These are phyloP conservation scores for Brassica carinata DNA, from an alignment of 345 rosid species.

Conservation along the genomic window DNA sequence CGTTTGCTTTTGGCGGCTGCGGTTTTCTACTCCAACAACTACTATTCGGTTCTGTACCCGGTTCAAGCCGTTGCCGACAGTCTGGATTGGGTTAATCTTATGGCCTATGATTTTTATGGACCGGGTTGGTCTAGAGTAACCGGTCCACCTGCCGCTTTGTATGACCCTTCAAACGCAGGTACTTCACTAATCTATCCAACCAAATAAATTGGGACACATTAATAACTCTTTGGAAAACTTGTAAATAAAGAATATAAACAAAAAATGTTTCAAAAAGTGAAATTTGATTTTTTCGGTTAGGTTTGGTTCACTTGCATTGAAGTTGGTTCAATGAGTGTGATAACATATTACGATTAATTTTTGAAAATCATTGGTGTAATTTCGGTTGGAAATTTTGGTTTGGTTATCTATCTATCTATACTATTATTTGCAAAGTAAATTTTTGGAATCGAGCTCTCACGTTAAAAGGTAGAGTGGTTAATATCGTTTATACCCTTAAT, in stretches of 20 bases:
- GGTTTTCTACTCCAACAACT: slow-evolving; percentile 35
- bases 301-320: background rate
- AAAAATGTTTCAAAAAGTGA: background rate
- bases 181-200: background rate
- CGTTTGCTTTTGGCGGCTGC: slow-evolving; percentile 59
- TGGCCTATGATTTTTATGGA: slow-evolving; percentile 67
- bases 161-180: slow-evolving; percentile 49
- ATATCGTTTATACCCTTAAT: too few relatives aligned
- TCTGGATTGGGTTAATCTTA: slow-evolving; percentile 67
- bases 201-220: background rate
- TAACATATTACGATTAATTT: background rate
- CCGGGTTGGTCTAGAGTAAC: slow-evolving; percentile 51
- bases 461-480: too few relatives aligned
- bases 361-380: background rate
- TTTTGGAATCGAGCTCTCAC: too few relatives aligned
- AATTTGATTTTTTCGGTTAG: background rate
- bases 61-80: slow-evolving; percentile 37
- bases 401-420: too few relatives aligned
- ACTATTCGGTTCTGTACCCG: slow-evolving; percentile 47
- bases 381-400: background rate
- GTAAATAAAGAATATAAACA: background rate
- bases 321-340: background rate
- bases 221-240: background rate
- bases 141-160: slow-evolving; percentile 67
- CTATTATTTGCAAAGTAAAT: too few relatives aligned